Evolutionary conservation across 2,329 filamentous ascomycete genomes (phyloP).

Genomic region (Dactylonectria estremocensis): DNA sequence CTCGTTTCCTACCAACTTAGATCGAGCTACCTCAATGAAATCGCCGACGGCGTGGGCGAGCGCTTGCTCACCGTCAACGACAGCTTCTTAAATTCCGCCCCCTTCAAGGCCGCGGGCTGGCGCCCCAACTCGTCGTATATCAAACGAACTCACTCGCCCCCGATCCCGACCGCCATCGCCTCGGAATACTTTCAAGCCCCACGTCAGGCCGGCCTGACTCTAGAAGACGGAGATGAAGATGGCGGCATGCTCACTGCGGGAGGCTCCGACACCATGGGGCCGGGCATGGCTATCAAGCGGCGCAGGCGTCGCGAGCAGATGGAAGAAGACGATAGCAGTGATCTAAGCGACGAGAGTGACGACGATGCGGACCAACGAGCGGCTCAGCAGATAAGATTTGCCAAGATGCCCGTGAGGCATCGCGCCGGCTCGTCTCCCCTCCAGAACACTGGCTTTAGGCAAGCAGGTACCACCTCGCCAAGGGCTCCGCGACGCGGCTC

Average conservation of each 20-base stretch:
- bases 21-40: constrained; percentile 83
- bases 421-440: constrained; percentile 92
- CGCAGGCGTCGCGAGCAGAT: constrained; percentile 79
- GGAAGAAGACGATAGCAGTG: constrained; percentile 89
- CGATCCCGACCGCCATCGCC: constrained; percentile 85
- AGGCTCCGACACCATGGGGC: constrained; percentile 78
- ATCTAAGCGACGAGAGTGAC: constrained; percentile 87
- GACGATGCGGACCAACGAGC: constrained; percentile 83
- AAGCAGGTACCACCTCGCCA: constrained; percentile 65
- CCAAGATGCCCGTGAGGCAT: constrained; percentile 91
- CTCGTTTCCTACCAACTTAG: constrained; percentile 88
- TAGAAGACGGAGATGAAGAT: constrained; percentile 81
- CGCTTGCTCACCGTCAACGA: constrained; percentile 87
- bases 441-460: constrained; percentile 74
- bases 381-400: constrained; percentile 93
- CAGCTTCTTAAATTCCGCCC: constrained; percentile 82
- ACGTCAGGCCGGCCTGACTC: constrained; percentile 72
- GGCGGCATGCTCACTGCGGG: constrained; percentile 80
- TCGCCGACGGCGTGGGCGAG: constrained; percentile 88
- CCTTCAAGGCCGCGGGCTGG: constrained; percentile 89
- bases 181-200: constrained; percentile 88
- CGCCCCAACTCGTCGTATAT: constrained; percentile 80
- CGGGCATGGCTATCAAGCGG: constrained; percentile 76
- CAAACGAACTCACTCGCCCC: constrained; percentile 88
- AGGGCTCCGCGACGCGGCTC: constrained; percentile 74